These are phyloP conservation scores for Suillus luteus DNA, from an alignment of 768 basidiomycete species.

Conservation along the genomic window DNA sequence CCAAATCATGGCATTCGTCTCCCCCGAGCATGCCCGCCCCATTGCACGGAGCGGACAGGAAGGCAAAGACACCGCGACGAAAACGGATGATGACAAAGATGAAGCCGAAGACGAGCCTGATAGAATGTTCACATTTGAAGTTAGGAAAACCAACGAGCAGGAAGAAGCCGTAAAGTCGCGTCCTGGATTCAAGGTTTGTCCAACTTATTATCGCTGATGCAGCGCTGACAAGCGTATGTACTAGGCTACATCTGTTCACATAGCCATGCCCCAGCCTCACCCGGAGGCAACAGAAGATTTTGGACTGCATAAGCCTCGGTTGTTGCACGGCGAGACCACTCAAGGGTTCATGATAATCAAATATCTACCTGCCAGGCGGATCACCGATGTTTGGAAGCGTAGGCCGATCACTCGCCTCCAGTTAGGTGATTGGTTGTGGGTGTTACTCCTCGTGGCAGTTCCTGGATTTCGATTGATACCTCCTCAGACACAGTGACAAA, in stretches of 20 bases:
- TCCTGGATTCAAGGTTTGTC: slow-evolving; percentile 48
- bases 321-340: slow-evolving; percentile 41
- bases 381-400: slow-evolving; percentile 5
- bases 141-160: slow-evolving; percentile 56
- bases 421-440: slow-evolving; percentile 26
- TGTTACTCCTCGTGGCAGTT: not conserved
- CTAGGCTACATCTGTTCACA: slow-evolving; percentile 20
- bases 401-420: slow-evolving; percentile 9
- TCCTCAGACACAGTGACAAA: slow-evolving; percentile 23
- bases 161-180: slow-evolving; percentile 49
- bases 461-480: not conserved
- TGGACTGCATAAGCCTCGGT: slow-evolving; percentile 23
- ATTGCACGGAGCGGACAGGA: slow-evolving; percentile 46
- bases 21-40: slow-evolving; percentile 44
- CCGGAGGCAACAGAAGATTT: slow-evolving; percentile 17
- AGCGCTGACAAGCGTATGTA: not conserved
- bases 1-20: slow-evolving; percentile 54
- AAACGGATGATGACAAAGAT: slow-evolving; percentile 27
- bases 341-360: slow-evolving; percentile 42
- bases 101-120: slow-evolving; percentile 47
- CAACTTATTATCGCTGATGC: not conserved
- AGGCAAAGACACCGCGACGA: slow-evolving; percentile 23
- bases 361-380: slow-evolving; percentile 19
- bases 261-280: slow-evolving; percentile 14
- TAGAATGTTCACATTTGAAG: slow-evolving; percentile 54